Base-by-base conservation (phyloP, 2,329 filamentous ascomycete species). In the Trichoderma brevicompactum region DNA sequence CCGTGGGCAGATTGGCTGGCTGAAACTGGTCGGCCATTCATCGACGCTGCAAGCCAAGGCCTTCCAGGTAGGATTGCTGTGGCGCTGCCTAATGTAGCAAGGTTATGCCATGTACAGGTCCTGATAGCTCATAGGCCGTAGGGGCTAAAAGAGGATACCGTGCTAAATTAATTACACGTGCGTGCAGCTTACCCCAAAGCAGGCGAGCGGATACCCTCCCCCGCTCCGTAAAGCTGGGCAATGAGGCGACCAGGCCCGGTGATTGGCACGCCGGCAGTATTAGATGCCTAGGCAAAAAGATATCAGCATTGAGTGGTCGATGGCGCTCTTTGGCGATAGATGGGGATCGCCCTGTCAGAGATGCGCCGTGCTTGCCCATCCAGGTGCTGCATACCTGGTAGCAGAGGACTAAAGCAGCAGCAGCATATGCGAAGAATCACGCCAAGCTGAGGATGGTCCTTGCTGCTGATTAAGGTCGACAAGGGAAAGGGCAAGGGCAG, bases 121-220 rank as follows among this genome's bases (percentile, higher is more conserved):
- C 28, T 32, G 53, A 9, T 38, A 10, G 32, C 59, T 32, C n/a
- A 62, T 53, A 53, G 59, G 40, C 40, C 17, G 23, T 46, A 36
- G 46, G 38, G 9, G 32, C 28, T 46, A 41, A 53, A 53, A 46
- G 59, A 62, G 59, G 49, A 53, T n/a, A 38, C 48, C 58, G 32
- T 49, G 13, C 36, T 46, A 41, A 54, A 48, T 64, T 48, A 56
- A 64, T 41, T 48, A 64, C 58, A 63, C 60, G 49, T 63, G 60
- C 60, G 50, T 55, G 43, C 61, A 28, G 50, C 61, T 64, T 64
- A 28, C 52, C 61, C 61, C 61, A 64, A 64, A 64, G 41, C 28
- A 64, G 61, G 13, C 5, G 50, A 19, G 43, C 43, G 61, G 41
- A 48, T 64, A 54, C 23, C 32, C 50, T 64, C 52, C 61, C 58